These are phyloP conservation scores for Eucalyptus tenuipes DNA, from an alignment of 345 rosid species.

Conservation along the genomic window DNA sequence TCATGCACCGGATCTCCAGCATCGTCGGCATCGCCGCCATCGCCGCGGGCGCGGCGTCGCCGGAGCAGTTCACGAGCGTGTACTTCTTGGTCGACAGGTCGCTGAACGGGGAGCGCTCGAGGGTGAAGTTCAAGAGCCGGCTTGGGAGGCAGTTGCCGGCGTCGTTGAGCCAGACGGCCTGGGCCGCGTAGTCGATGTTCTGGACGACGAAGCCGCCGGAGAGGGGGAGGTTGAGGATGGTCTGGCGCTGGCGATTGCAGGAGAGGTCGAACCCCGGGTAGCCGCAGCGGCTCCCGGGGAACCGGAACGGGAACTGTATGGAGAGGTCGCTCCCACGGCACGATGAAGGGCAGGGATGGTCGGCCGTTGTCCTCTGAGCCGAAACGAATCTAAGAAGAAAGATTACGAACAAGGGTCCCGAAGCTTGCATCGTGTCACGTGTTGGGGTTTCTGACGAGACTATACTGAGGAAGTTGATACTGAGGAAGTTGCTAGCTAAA, in stretches of 20 bases:
- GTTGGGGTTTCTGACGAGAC: not conserved
- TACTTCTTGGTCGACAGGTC: not conserved
- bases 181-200: constrained; percentile 19
- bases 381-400: not conserved
- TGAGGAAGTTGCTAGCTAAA: too few species aligned
- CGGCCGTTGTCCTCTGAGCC: not conserved
- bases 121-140: constrained; percentile 10
- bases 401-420: not conserved
- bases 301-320: constrained; percentile 32
- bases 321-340: not conserved
- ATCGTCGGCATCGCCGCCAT: not conserved
- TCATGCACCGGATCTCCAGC: not conserved
- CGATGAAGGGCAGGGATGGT: not conserved
- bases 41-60: not conserved
- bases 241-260: not conserved
- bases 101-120: constrained; percentile 13
- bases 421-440: not conserved
- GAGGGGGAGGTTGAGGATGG: constrained; percentile 2
- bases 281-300: not conserved
- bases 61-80: constrained; percentile 27
- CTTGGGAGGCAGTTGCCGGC: constrained; percentile 20
- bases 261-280: not conserved
- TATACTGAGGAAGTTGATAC: not conserved
- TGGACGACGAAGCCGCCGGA: constrained; percentile 26
- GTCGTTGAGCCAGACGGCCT: constrained; percentile 15